Percentiles rank a stretch among this genome's conserved stretches.
Evolutionary conservation across 1,284 basidiomycete genomes (phyloP).

Genomic region (Ceratobasidium sp.): DNA sequence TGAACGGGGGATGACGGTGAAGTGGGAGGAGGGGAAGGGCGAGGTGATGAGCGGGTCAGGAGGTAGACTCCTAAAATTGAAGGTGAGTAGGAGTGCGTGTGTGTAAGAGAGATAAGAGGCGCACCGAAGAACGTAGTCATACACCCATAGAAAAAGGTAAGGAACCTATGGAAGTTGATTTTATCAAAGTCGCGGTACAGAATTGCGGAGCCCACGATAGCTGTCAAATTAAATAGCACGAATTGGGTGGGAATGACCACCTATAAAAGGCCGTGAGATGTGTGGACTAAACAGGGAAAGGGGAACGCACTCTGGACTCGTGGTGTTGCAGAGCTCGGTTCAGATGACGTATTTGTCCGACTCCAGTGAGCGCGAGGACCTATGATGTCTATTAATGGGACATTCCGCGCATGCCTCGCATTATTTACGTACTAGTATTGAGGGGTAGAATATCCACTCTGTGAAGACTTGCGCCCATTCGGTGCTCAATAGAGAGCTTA

Average conservation of each 20-base stretch:
- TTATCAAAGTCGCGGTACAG: constrained; percentile 93
- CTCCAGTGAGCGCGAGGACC: constrained; percentile 83
- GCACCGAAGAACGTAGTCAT: constrained; percentile 78
- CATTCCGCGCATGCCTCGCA: constrained; percentile 48
- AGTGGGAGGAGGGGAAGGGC: constrained; percentile 1
- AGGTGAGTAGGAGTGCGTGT: constrained; percentile 54
- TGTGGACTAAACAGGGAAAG: constrained; percentile 20
- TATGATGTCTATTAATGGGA: constrained; percentile 56
- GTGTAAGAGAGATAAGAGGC: constrained; percentile 45
- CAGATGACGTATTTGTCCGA: constrained; percentile 81
- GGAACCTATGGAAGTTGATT: constrained; percentile 82
- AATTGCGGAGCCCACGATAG: constrained; percentile 92
- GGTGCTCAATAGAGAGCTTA: constrained; percentile 86
- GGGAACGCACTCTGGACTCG: constrained; percentile 29
- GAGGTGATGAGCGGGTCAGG: constrained; percentile 54
- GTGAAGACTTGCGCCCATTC: constrained; percentile 81
- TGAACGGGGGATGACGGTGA: constrained; percentile 7
- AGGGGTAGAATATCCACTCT: constrained; percentile 83
- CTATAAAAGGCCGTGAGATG: constrained; percentile 58
- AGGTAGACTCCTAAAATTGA: constrained; percentile 73
- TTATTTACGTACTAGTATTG: constrained; percentile 67
- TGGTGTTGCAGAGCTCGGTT: constrained; percentile 37
- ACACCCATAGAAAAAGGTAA: constrained; percentile 90
- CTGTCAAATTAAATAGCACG: constrained; percentile 88
- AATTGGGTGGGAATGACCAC: constrained; percentile 96